phyloP scores from a whole-genome alignment of 495 filamentous ascomycete genomes.

The Neurospora sp. region DNA sequence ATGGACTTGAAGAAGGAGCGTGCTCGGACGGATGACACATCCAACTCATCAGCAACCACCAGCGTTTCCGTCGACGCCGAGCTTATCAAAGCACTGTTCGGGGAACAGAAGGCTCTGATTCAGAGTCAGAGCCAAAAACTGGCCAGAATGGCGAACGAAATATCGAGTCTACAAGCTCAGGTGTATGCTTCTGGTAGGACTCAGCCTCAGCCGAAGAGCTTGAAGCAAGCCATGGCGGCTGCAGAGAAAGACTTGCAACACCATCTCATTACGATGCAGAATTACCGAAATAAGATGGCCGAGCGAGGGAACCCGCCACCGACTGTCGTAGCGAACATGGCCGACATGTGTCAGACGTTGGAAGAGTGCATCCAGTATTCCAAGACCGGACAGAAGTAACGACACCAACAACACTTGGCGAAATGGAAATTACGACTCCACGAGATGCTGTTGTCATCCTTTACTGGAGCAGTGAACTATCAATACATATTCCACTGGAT shows the following conservation, averaged over 20 bases:
- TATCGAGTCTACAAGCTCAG: background rate
- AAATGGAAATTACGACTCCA: background rate
- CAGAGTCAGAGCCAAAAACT: slow-evolving; percentile 5
- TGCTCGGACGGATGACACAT: background rate
- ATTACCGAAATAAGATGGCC: background rate
- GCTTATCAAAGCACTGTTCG: background rate
- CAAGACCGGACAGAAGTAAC: background rate
- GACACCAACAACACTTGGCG: background rate
- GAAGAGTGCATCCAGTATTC: background rate
- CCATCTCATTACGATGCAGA: slow-evolving; percentile 7
- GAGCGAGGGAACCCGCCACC: background rate
- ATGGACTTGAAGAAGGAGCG: background rate
- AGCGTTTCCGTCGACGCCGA: background rate
- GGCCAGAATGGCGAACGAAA: background rate
- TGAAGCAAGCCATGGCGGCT: slow-evolving; percentile 13
- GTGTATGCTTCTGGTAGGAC: background rate
- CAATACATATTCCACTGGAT: background rate
- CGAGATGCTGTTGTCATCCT: background rate
- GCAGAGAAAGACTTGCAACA: slow-evolving; percentile 13
- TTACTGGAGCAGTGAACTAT: background rate
- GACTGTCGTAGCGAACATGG: background rate
- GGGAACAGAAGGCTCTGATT: slow-evolving; percentile 1
- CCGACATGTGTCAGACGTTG: background rate
- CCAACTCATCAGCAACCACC: background rate
- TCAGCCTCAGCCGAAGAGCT: slow-evolving; percentile 4